Base-by-base conservation (phyloP, 225 moss, liverwort and hornwort genomes). In the Bryum argenteum region DNA sequence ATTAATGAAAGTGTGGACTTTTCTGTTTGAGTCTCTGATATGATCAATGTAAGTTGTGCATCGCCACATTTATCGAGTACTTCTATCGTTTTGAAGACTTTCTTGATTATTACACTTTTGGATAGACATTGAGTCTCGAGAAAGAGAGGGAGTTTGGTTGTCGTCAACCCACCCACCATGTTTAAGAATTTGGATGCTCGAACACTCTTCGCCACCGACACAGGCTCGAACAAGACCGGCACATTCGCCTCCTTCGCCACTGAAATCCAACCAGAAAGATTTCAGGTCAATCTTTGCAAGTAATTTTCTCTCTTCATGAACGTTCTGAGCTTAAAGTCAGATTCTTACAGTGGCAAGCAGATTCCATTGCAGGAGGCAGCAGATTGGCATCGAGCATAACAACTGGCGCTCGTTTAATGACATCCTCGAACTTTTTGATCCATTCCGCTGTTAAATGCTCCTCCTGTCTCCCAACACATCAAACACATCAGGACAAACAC, bases 201-300 rank as follows among this genome's bases (percentile, higher is more conserved):
- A 39, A 81, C 71, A 67, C 89, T 87, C 78, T 98, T 98, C 11
- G 91, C 83, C 18, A 92, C 89, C 15, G 98, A 92, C 22, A 98
- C 98, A 58, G 98, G 98, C 83, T 98, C 98, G 84, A 87, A 98
- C 87, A 89, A 91, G 41, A 98, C 73, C 66, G 91, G 98, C 45
- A 94, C 92, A 76, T 84, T 82, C 9, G 94, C 90, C 70, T 84
- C 86, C 75, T 75, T 80, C 15, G 94, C 98, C 89, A 98, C 96
- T 96, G n/a, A n/a, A n/a, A n/a, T n/a, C n/a, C n/a, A n/a, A n/a
- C n/a, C n/a, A n/a, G n/a, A n/a, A n/a, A n/a, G n/a, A n/a, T n/a
- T n/a, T n/a, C n/a, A n/a, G n/a, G n/a, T n/a, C n/a, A n/a, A n/a
- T n/a, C n/a, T n/a, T n/a, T n/a, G n/a, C 18, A 48, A 14, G 33